Percentiles rank a stretch among this genome's conserved stretches.
phyloP scores from a whole-genome alignment of 225 moss, liverwort and hornwort species.

The Sphagnum tenellum region DNA sequence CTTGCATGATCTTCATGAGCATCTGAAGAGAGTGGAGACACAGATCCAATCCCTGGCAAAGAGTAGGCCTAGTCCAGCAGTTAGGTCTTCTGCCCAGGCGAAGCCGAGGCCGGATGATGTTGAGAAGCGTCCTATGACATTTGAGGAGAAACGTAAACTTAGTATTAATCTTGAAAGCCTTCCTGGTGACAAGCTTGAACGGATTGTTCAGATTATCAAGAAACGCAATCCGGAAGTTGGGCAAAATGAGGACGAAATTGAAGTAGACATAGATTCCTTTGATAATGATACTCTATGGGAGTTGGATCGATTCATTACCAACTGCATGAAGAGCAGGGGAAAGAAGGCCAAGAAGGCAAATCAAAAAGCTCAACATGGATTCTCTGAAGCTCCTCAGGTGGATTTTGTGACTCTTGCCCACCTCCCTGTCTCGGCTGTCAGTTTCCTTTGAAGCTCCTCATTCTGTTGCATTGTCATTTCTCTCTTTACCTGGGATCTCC shows the following conservation, averaged over 20 bases:
- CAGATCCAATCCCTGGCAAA: constrained; percentile 37
- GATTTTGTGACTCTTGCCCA: background rate
- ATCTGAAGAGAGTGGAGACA: constrained; percentile 27
- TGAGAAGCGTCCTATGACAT: constrained; percentile 61
- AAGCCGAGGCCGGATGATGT: constrained; percentile 58
- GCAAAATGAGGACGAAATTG: constrained; percentile 49
- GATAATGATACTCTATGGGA: constrained; percentile 82
- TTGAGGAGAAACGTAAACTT: constrained; percentile 63
- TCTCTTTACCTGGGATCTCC: too few species aligned
- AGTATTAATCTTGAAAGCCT: constrained; percentile 58
- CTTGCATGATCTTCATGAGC: constrained; percentile 20
- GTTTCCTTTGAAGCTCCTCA: background rate
- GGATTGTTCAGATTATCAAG: constrained; percentile 78
- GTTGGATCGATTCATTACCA: constrained; percentile 63
- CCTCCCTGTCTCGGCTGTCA: background rate
- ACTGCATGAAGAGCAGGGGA: constrained; percentile 75
- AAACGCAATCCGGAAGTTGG: constrained; percentile 26
- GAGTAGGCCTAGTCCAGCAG: constrained; percentile 20
- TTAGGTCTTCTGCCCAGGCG: constrained; percentile 36
- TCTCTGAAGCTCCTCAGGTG: constrained; percentile 21
- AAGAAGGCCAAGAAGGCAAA: constrained; percentile 30
- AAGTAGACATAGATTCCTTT: constrained; percentile 66
- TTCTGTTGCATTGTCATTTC: background rate
- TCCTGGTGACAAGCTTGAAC: constrained; percentile 65
- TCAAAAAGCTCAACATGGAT: constrained; percentile 17